These are phyloP conservation scores for Prunus armeniaca DNA, from an alignment of 306 rosid species.

Conservation along the genomic window DNA sequence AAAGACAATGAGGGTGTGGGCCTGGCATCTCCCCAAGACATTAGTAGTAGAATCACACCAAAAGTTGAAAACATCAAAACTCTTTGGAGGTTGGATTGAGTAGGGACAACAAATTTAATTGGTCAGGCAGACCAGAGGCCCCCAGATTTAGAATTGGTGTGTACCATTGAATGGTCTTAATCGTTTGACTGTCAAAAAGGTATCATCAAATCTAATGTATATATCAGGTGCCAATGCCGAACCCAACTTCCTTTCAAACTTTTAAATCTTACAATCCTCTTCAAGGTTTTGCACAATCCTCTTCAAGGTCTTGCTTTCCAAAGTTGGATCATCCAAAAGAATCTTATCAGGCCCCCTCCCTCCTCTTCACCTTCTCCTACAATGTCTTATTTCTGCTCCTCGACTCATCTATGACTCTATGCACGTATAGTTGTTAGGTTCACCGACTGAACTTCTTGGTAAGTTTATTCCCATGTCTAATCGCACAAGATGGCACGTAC, in stretches of 20 bases:
- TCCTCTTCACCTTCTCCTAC: conserved; percentile 14
- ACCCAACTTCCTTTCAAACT: conserved; percentile 41
- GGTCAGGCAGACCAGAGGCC: background rate
- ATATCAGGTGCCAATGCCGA: conserved; percentile 3
- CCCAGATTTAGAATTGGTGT: background rate
- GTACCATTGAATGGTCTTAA: conserved; percentile 19
- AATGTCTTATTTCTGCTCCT: conserved; percentile 15
- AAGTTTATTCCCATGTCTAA: too few relatives aligned
- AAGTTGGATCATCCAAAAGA: conserved; percentile 46
- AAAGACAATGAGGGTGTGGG: too few relatives aligned
- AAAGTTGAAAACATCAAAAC: background rate
- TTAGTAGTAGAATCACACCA: background rate
- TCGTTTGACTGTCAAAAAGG: conserved; percentile 21
- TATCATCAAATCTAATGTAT: conserved; percentile 2
- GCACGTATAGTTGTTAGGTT: too few relatives aligned
- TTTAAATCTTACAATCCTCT: conserved; percentile 28
- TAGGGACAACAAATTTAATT: conserved; percentile 26
- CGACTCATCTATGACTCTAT: conserved; percentile 27
- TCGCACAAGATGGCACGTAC: background rate
- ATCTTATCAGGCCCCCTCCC: conserved; percentile 37
- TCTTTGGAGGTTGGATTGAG: conserved; percentile 25
- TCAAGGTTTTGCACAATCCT: conserved; percentile 30
- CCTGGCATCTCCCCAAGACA: too few relatives aligned
- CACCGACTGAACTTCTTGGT: too few relatives aligned
- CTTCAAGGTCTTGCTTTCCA: conserved; percentile 32